Evolutionary conservation across 345 rosid genomes (phyloP), one percentile per base, ranked within the genome.

Genomic region (Camelina hispida): DNA sequence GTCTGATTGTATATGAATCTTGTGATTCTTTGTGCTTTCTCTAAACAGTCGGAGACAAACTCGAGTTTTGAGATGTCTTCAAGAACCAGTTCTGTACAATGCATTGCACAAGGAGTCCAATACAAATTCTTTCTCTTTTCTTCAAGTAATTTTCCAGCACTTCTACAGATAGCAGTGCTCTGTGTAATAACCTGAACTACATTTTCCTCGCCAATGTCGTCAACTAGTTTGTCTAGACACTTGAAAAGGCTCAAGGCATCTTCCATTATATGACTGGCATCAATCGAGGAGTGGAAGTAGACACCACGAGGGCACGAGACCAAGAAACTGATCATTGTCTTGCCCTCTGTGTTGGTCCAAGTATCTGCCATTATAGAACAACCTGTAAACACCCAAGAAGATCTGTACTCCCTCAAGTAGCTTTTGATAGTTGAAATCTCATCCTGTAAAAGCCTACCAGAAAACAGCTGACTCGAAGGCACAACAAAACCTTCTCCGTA

Each of bases 81-180:
- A 51, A 91, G 85, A 85, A 88, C 84, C 50, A 74, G 78, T 69
- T 91, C 94, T 68, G 90, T 79, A 78, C 82, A 83, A 72, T 86
- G 66, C 44, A 80, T 72, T 42, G 94, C 94, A 75, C 94, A 91
- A 42, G 94, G 93, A 9, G 87, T 84, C 97, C 97, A 88, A 81
- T 86, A 91, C 52, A 91, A 70, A 73, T 88, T 85, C 72, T 86
- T 85, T 75, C 89, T 83, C 66, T 80, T 88, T 75, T 87, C 94
- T 84, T 91, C 90, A 61, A 88, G 94, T 85, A 88, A 80, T 77
- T 91, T 91, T 55, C 97, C 97, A 65, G 92, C 89, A 69, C 83
- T 75, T 80, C 81, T 84, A 61, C 79, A 87, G 71, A 81, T 74
- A 22, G 54, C 56, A 9, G 85, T 85, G 82, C 84, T 83, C 82